Conservation (phyloP, 1,139 yeast genomes). For the Debaryomyces udenii region DNA sequence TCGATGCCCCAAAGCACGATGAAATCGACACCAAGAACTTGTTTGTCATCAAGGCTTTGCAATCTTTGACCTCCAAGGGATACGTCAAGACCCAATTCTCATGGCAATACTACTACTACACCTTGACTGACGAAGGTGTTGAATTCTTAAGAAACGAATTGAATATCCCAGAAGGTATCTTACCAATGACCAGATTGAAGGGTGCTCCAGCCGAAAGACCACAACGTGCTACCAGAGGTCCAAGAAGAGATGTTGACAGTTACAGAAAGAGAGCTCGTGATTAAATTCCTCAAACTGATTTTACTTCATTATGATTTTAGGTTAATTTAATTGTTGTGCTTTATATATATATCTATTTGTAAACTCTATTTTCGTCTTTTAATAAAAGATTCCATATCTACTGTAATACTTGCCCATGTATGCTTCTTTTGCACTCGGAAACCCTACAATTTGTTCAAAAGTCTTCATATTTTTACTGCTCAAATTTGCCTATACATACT, state of each 20-base stretch:
- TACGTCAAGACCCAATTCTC: constrained; percentile 99
- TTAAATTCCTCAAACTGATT: constrained; percentile 26
- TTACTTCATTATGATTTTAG: constrained; percentile 15
- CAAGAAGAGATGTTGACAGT: constrained; percentile 39
- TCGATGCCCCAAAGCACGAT: constrained; percentile 96
- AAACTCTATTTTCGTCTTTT: constrained; percentile 11
- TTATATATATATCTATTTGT: constrained; percentile 16
- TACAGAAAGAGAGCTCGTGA: constrained; percentile 55
- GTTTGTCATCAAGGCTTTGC: constrained; percentile 98
- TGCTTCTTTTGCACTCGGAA: neutral
- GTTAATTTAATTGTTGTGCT: constrained; percentile 19
- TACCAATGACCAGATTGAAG: constrained; percentile 98
- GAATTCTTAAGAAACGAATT: constrained; percentile 98
- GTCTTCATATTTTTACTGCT: no score
- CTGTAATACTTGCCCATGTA: neutral
- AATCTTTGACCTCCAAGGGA: constrained; percentile 98
- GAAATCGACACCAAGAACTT: constrained; percentile 98
- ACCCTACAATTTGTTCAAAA: no score
- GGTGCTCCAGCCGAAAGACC: constrained; percentile 87
- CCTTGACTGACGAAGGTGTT: constrained; percentile 99
- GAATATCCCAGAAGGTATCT: constrained; percentile 97
- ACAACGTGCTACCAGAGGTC: constrained; percentile 47
- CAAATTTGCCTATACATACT: no score
- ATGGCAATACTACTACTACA: constrained; percentile 99
- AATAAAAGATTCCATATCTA: constrained; percentile 11